Evolutionary conservation across 2,329 filamentous ascomycete species (phyloP).

Genomic region (Ophiostoma montium): DNA sequence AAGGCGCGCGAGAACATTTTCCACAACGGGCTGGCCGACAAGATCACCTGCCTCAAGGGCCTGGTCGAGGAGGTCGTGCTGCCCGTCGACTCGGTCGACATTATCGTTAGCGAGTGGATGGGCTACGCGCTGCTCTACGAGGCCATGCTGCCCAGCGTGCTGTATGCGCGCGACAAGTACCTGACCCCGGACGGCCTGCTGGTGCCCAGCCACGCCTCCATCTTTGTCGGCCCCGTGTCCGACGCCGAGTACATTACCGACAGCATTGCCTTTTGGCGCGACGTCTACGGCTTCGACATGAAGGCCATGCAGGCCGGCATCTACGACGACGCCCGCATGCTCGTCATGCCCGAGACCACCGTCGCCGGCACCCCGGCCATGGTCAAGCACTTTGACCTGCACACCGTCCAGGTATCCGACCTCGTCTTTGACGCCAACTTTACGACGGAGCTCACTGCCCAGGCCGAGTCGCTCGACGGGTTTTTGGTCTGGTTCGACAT

Average conservation of each 20-base stretch:
- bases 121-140: constrained; percentile 88
- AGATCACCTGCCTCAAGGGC: constrained; percentile 68
- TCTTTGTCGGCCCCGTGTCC: constrained; percentile 68
- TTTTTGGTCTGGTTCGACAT: constrained; percentile 91
- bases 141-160: constrained; percentile 86
- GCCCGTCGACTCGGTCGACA: constrained; percentile 70
- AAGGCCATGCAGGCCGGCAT: constrained; percentile 74
- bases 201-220: constrained; percentile 71
- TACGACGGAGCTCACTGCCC: constrained; percentile 42
- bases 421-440: constrained; percentile 62
- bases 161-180: constrained; percentile 79
- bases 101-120: constrained; percentile 98
- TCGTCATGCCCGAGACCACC: constrained; percentile 49
- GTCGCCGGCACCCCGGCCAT: constrained; percentile 46
- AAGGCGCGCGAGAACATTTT: constrained; percentile 77
- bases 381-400: constrained; percentile 65
- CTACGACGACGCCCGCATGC: constrained; percentile 67
- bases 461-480: constrained; percentile 62
- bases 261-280: constrained; percentile 72
- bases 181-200: constrained; percentile 67
- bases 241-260: constrained; percentile 67
- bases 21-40: constrained; percentile 59
- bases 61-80: constrained; percentile 77
- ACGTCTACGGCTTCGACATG: constrained; percentile 95
- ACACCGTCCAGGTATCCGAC: constrained; percentile 56